Base-by-base conservation (phyloP, 139 green algal genomes). In the Desmodesmus armatus region DNA sequence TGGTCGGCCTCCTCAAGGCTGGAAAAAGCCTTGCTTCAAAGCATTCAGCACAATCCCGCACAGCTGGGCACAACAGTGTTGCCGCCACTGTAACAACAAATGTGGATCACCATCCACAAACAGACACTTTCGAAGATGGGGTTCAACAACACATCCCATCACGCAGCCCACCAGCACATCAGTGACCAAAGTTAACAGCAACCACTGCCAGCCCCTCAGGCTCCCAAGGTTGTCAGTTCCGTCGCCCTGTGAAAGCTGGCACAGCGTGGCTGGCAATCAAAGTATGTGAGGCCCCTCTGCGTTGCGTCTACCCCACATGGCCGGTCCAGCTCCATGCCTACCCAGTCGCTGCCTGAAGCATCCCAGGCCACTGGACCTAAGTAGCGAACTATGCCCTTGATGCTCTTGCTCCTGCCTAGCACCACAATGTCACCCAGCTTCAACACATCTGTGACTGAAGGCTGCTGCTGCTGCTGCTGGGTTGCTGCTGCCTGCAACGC, bases 241-340 rank as follows among this genome's bases (percentile, higher is more conserved):
- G 35, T 82, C 25, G 76, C 76, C 25, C 13, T 71, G 53, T 71
- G 39, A 37, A 82, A 82, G 7, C 37, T 47, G 5, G 76, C 76
- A 41, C 53, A 82, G 7, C 39, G n/a, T 40, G 76, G 53, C 40
- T 53, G 9, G 37, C 76, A 82, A 25, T 55, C 25, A 40, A 82
- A 40, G 76, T 82, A 82, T 2, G 53, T 60, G 76, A 82, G 71
- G 37, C 76, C 76, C 1, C 55, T 33, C 40, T 60, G 76, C 6
- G 37, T 82, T 37, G 35, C 76, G 17, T 82, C n/a, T 25, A 82
- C 66, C n/a, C 78, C 78, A 25, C 63, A 66, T 47, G 78, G 41
- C 7, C 41, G 49, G 6, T 84, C 78, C 11, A 84, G 78, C 43
- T 84, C 55, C 58, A 84, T 76, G 43, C 78, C 78, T n/a, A 84